Percentiles rank a stretch among this genome's conserved stretches.
These are phyloP conservation scores for Hirsutella minnesotensis DNA, from an alignment of 2,329 filamentous ascomycete genomes.

Conservation along the genomic window DNA sequence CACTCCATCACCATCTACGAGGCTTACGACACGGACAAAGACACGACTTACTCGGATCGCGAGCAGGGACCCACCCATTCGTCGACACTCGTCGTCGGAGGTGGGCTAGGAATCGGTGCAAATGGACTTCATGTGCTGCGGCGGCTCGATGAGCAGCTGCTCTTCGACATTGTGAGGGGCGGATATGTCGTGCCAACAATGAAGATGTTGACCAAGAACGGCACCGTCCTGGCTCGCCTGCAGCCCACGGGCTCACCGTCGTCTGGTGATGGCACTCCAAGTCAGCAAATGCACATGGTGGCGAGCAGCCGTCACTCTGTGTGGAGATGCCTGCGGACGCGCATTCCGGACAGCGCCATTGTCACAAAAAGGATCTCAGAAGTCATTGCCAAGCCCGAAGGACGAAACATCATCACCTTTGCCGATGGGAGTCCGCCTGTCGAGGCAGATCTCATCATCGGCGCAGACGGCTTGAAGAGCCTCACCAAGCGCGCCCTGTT, in stretches of 20 bases:
- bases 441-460: slow-evolving; percentile 14
- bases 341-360: slow-evolving; percentile 10
- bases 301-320: slow-evolving; percentile 12
- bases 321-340: slow-evolving; percentile 11
- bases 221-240: slow-evolving; percentile 9
- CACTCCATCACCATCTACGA: slow-evolving; percentile 14
- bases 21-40: slow-evolving; percentile 9
- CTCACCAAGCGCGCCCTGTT: slow-evolving; percentile 11
- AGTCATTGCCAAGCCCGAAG: slow-evolving; percentile 7
- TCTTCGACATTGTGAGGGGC: slow-evolving; percentile 10
- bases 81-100: slow-evolving; percentile 12
- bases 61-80: slow-evolving; percentile 10
- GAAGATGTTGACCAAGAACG: slow-evolving; percentile 13
- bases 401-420: slow-evolving; percentile 10
- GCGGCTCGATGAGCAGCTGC: slow-evolving; percentile 11
- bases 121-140: slow-evolving; percentile 13
- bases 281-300: slow-evolving; percentile 9
- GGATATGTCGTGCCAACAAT: slow-evolving; percentile 11
- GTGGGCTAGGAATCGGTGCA: slow-evolving; percentile 11
- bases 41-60: slow-evolving; percentile 7
- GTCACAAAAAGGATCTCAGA: slow-evolving; percentile 10
- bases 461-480: slow-evolving; percentile 13
- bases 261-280: neutral
- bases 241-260: slow-evolving; percentile 4
- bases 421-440: slow-evolving; percentile 9